A percentile compares a stretch with the other conserved stretches of the same genome.
These are phyloP conservation scores for Sugiyamaella marilandica DNA, from an alignment of 805 yeast species.

Conservation along the genomic window DNA sequence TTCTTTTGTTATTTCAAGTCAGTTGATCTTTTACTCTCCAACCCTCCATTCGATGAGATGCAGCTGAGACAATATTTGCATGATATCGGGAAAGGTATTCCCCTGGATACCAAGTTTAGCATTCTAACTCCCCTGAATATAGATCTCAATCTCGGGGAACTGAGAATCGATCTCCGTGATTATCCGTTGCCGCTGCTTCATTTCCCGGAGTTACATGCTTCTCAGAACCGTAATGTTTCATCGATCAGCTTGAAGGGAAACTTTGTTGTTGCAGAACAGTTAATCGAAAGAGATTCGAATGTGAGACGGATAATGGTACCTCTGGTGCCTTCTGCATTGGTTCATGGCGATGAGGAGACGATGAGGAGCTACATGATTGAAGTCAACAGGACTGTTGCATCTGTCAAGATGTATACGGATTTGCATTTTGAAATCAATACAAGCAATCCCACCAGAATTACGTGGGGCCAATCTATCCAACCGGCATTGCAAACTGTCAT, in stretches of 20 bases:
- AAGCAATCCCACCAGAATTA: slow-evolving; percentile 54
- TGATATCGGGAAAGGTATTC: slow-evolving; percentile 78
- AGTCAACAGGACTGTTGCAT: slow-evolving; percentile 70
- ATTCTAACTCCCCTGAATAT: slow-evolving; percentile 60
- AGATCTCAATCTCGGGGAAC: slow-evolving; percentile 53
- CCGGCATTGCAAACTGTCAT: slow-evolving; percentile 79
- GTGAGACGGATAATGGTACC: slow-evolving; percentile 61
- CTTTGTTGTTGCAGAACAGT: slow-evolving; percentile 62
- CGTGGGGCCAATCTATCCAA: slow-evolving; percentile 82
- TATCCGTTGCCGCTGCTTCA: slow-evolving; percentile 79
- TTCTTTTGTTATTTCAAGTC: slow-evolving; percentile 48
- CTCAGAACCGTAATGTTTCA: slow-evolving; percentile 29
- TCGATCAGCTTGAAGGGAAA: slow-evolving; percentile 52
- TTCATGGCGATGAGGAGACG: slow-evolving; percentile 27
- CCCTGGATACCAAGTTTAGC: slow-evolving; percentile 62
- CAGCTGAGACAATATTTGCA: slow-evolving; percentile 58
- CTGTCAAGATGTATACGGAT: slow-evolving; percentile 67
- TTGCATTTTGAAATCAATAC: slow-evolving; percentile 53
- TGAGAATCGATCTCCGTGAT: slow-evolving; percentile 71
- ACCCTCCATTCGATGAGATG: slow-evolving; percentile 48
- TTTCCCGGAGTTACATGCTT: slow-evolving; percentile 51
- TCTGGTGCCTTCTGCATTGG: slow-evolving; percentile 40
- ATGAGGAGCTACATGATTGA: slow-evolving; percentile 49
- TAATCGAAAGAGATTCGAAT: slow-evolving; percentile 46
- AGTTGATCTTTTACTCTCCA: slow-evolving; percentile 43